Evolutionary conservation across 176 grass and related monocot genomes (phyloP), one percentile per base, ranked within the genome.

Genomic region (Typha latifolia): DNA sequence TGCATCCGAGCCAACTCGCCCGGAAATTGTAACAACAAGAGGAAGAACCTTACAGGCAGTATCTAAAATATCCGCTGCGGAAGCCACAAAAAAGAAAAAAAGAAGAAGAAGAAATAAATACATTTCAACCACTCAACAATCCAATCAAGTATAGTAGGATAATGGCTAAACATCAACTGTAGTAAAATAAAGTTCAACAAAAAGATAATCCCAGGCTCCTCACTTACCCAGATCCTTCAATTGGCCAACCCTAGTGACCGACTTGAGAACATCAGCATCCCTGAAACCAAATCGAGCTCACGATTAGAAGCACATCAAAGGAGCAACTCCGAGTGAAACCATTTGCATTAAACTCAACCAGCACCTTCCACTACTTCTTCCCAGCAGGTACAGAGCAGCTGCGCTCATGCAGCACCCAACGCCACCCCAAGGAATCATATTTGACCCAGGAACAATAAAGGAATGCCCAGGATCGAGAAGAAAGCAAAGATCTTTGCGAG

Each of bases 301-400:
- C 12, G 32, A 64, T 32, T 43, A 68, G 62, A 13, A 51, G 5
- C 12, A 6, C 32, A 12, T 2, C 32, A 74, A 71, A 23, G 18
- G 29, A 61, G 49, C 19, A 31, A 20, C 2, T 49, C n/a, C 62
- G 37, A 32, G 16, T 16, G 50, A 29, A 53, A 69, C 76, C 48
- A 48, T 32, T 21, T 0, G 10, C 2, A 67, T 37, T 19, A 13
- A 53, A 18, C 2, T 5, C 49, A 69, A 68, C 67, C 29, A 23
- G 43, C 63, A 96, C 91, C 88, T 92, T 63, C 94, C 94, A 56
- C 89, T 93, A 62, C 83, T 97, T 84, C 89, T 87, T 68, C 94
- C 86, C 51, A 97, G 72, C 10, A 97, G 80, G 78, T 88, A 97
- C 10, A 97, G 78, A 77, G 81, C 89, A 62, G 89, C 85, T 9